A percentile compares a stretch with the other conserved stretches of the same genome.
Conservation (phyloP, 352 stramenopile genomes). For the Pythium rishiriense region DNA sequence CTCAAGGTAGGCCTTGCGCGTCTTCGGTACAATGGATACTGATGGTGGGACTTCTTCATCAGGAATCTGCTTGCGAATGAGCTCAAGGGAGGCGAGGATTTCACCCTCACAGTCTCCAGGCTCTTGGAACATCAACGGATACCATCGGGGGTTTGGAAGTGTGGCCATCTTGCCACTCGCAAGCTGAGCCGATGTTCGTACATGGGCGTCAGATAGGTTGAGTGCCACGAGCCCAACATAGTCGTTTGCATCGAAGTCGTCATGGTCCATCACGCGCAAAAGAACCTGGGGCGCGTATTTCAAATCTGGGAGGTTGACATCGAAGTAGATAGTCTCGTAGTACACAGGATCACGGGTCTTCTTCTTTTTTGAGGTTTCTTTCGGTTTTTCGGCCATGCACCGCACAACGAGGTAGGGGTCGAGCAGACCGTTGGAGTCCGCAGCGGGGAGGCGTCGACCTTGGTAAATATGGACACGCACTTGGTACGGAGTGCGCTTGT, state of each 20-base stretch:
- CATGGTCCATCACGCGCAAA: conserved; percentile 79
- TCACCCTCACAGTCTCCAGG: conserved; percentile 79
- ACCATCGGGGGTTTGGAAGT: conserved; percentile 74
- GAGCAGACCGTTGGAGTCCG: conserved; percentile 83
- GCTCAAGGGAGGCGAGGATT: conserved; percentile 72
- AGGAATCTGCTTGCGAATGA: conserved; percentile 72
- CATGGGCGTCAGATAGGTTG: conserved; percentile 70
- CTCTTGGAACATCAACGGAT: conserved; percentile 76
- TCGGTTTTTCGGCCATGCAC: conserved; percentile 79
- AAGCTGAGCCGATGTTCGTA: conserved; percentile 64
- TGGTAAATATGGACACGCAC: conserved; percentile 87
- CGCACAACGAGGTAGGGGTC: conserved; percentile 83
- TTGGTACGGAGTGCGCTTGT: conserved; percentile 81
- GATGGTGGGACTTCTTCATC: conserved; percentile 59
- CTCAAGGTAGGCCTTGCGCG: conserved; percentile 76
- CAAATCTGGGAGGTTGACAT: conserved; percentile 78
- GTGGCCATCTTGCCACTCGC: conserved; percentile 38
- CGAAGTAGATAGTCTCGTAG: conserved; percentile 88
- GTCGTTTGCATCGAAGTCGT: conserved; percentile 75
- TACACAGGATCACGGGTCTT: conserved; percentile 83
- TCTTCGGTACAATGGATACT: conserved; percentile 57
- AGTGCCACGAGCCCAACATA: conserved; percentile 63
- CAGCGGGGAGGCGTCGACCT: conserved; percentile 68
- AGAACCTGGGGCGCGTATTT: conserved; percentile 80
- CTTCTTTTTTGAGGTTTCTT: conserved; percentile 69